Evolutionary conservation across 2,329 filamentous ascomycete genomes (phyloP), one percentile per base, ranked within the genome.

Genomic region (Penicillium hordei): DNA sequence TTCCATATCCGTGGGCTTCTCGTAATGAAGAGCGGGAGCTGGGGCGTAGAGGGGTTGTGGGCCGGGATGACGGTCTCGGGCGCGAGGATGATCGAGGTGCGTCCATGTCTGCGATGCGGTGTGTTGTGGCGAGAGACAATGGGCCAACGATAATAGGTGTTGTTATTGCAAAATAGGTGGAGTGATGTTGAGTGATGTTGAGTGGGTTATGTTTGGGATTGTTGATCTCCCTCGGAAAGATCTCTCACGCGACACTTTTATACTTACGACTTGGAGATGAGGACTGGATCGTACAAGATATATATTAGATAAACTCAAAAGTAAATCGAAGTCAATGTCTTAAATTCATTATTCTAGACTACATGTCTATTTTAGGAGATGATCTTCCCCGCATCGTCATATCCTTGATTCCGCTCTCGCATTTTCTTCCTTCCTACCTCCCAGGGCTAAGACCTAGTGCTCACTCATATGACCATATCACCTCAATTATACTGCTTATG

Each of bases 21-120:
- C 91, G 90, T 62, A 97, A 86, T 13, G 92, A 96, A 19, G 90
- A 92, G 52, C 93, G 89, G 4, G 93, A 97, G 21, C 90, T 91
- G 17, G 93, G 90, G 48, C 93, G 90, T 10, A 99, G 85, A 31
- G 94, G 94, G 4, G 94, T 97, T 2, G 93, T 96, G 23, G 93
- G 94, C 60, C 91, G 88, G 42, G 90, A 91, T 5, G 82, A 76
- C 19, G 81, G 82, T 48, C 82, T 83, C 48, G 84, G 80, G 62
- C 85, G 87, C 42, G 86, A 89, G 52, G 81, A 82, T 25, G 86
- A 86, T 61, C 80, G 79, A 40, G 68, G 66, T 43, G 63, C 52
- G 43, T 75, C 71, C 68, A 77, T 76, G 58, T 60, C 50, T 50
- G 39, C 40, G 31, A 51, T 25, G 5, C 31, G 19, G 21, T 10